A percentile compares a stretch with the other conserved stretches of the same genome.
Evolutionary conservation across 2,329 filamentous ascomycete species (phyloP).

Genomic region (Phoma sp.): DNA sequence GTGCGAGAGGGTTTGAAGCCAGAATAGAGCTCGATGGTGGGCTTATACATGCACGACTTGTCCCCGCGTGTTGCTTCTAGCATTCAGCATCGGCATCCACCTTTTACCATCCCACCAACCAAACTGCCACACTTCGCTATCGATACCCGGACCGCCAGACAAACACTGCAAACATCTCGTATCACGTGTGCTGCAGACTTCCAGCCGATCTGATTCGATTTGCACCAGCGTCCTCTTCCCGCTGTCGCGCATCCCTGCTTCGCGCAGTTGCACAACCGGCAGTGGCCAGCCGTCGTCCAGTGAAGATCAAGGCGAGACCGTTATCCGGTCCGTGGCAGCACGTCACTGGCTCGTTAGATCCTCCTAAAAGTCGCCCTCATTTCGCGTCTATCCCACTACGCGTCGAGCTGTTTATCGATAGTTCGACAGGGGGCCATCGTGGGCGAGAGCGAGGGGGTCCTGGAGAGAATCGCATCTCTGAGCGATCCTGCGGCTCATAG

Average conservation of each 20-base stretch:
- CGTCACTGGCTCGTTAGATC: constrained; percentile 40
- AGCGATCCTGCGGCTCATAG: constrained; percentile 22
- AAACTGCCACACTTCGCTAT: not conserved
- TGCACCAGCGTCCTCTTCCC: constrained; percentile 16
- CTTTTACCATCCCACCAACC: not conserved
- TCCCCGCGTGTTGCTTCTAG: constrained; percentile 13
- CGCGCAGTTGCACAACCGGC: constrained; percentile 20
- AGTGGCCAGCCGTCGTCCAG: constrained; percentile 21
- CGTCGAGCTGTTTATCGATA: constrained; percentile 34
- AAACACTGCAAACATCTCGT: constrained; percentile 5
- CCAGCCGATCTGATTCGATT: constrained; percentile 8
- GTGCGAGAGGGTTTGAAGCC: not conserved
- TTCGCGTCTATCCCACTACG: constrained; percentile 35
- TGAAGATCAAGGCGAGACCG: constrained; percentile 24
- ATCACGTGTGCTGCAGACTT: constrained; percentile 23
- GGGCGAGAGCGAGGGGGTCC: constrained; percentile 29
- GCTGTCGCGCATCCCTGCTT: constrained; percentile 31
- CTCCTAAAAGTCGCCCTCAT: constrained; percentile 39
- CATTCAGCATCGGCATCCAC: not conserved
- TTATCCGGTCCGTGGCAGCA: constrained; percentile 28
- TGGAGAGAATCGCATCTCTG: constrained; percentile 27
- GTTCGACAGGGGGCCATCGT: constrained; percentile 24
- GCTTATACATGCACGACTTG: constrained; percentile 9
- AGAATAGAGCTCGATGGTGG: not conserved
- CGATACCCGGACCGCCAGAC: constrained; percentile 1